These are phyloP conservation scores for Fraxinus albicans DNA, from an alignment of 305 asterid genomes.

Conservation along the genomic window DNA sequence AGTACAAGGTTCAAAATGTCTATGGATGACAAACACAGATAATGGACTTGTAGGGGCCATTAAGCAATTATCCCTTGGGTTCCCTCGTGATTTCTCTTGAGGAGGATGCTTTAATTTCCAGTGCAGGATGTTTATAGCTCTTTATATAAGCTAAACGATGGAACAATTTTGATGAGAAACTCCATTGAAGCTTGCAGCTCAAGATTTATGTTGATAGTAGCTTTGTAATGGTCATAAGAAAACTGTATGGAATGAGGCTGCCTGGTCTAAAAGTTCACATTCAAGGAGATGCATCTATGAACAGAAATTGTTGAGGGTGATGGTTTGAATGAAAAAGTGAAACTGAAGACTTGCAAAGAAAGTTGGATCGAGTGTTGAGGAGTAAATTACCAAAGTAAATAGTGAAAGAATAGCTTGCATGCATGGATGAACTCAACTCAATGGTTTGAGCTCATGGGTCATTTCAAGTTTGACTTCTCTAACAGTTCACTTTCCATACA, in stretches of 20 bases:
- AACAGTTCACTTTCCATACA: conserved; percentile 1
- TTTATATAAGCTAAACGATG: neutral
- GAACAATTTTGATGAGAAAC: neutral
- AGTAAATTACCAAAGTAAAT: neutral
- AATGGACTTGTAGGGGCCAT: neutral
- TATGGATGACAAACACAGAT: neutral
- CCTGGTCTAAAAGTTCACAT: neutral
- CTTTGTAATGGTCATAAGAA: neutral
- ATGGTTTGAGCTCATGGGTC: conserved; percentile 1
- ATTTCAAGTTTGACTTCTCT: neutral
- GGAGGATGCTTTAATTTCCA: neutral
- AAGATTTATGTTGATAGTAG: neutral
- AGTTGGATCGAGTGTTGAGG: neutral
- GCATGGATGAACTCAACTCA: neutral
- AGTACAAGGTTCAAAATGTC: neutral
- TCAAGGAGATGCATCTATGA: neutral
- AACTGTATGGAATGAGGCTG: conserved; percentile 1
- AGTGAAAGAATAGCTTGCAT: neutral
- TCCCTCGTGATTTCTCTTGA: neutral
- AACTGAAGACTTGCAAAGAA: neutral
- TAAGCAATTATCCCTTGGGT: neutral
- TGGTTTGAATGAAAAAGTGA: neutral
- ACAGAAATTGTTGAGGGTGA: neutral
- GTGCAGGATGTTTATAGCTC: neutral
- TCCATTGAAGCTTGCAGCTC: neutral